Percentiles rank a stretch among this genome's conserved stretches.
Conservation (phyloP, 2,329 filamentous ascomycete genomes). For the Pseudocercospora eumusae region DNA sequence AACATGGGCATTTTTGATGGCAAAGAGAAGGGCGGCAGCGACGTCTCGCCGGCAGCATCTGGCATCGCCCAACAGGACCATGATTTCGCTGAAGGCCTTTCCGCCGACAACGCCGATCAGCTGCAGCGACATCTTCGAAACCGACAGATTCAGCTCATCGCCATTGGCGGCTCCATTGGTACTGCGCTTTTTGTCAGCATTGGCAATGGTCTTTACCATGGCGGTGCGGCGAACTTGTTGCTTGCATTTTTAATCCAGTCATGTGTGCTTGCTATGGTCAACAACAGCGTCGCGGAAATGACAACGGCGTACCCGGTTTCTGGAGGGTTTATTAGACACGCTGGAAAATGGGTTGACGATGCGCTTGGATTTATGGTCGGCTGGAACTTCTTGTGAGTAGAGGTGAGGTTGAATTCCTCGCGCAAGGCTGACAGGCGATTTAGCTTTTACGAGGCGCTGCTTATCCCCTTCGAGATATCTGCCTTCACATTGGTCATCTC, state of each 20-base stretch:
- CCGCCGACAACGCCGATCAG: constrained; percentile 34
- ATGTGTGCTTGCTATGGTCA: constrained; percentile 60
- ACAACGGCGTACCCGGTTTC: constrained; percentile 62
- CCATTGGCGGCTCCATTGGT: constrained; percentile 41
- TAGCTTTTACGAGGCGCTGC: constrained; percentile 51
- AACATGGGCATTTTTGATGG: constrained; percentile 24
- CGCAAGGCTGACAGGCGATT: background rate
- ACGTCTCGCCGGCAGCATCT: constrained; percentile 17
- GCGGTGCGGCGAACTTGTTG: constrained; percentile 57
- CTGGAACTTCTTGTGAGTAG: constrained; percentile 30
- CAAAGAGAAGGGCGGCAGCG: constrained; percentile 20
- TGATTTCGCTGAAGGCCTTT: constrained; percentile 23
- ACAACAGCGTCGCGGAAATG: constrained; percentile 69
- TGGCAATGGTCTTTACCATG: constrained; percentile 56
- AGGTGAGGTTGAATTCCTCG: background rate
- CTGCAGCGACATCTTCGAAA: constrained; percentile 39
- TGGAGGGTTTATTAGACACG: constrained; percentile 65
- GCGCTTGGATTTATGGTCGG: constrained; percentile 57
- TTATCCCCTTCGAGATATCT: constrained; percentile 56
- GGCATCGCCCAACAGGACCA: constrained; percentile 2
- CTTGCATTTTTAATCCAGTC: constrained; percentile 61
- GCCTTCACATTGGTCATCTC: constrained; percentile 45
- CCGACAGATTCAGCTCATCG: constrained; percentile 42
- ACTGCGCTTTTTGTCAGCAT: constrained; percentile 50
- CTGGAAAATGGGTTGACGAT: constrained; percentile 65